Evolutionary conservation across 768 basidiomycete genomes (phyloP).

Genomic region (Russula sp.): DNA sequence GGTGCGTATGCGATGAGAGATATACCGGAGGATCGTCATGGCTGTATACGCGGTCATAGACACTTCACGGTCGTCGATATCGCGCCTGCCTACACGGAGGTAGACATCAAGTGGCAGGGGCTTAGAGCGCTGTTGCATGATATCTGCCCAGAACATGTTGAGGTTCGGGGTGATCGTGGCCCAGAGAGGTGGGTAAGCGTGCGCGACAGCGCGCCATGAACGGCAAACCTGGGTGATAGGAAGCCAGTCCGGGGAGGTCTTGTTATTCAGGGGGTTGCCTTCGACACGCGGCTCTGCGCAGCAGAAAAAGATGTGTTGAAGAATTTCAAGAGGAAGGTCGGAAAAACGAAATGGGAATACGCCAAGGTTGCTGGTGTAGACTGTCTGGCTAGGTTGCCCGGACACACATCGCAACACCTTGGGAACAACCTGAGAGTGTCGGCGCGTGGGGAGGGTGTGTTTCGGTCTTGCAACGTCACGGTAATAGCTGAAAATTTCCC

Average conservation of each 20-base stretch:
- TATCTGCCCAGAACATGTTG: constrained; percentile 5
- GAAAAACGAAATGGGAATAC: constrained; percentile 10
- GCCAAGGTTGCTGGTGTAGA: neutral
- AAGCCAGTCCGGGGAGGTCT: constrained; percentile 12
- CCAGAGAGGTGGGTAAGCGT: constrained; percentile 10
- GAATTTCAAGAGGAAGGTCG: constrained; percentile 11
- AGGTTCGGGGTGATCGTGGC: constrained; percentile 14
- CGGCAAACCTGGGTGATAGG: constrained; percentile 18
- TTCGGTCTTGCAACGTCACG: no score
- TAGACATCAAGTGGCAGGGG: constrained; percentile 12
- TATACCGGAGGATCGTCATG: neutral
- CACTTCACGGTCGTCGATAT: constrained; percentile 9
- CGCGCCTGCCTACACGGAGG: constrained; percentile 11
- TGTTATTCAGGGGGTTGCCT: neutral
- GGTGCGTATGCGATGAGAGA: constrained; percentile 7
- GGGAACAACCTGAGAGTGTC: no score
- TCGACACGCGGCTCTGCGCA: constrained; percentile 8
- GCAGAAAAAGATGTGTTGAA: constrained; percentile 11
- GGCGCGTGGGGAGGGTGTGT: neutral
- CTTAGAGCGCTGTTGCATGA: constrained; percentile 7
- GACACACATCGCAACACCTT: neutral
- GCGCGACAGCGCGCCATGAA: constrained; percentile 4
- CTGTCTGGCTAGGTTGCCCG: neutral
- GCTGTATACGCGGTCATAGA: neutral
- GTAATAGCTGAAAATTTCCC: neutral